Evolutionary conservation across 108 stramenopile species (phyloP), one percentile per base, ranked within the genome.

Genomic region (Fistulifera pelliculosa): DNA sequence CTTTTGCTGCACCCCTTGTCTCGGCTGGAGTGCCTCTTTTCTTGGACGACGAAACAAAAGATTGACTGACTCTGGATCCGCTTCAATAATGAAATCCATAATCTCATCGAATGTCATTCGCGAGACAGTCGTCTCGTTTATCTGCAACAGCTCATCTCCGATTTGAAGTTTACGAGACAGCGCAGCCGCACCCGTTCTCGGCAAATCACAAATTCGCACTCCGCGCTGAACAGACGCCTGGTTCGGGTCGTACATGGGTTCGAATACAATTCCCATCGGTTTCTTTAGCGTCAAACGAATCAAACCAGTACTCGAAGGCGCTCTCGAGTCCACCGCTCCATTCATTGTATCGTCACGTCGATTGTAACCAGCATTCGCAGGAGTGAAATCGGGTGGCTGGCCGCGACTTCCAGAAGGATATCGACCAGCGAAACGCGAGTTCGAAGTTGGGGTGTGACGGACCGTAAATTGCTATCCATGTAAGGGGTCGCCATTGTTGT

Each of bases 261-360:
- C 88, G 53, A 90, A 90, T 15, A 90, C 88, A 39, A 90, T 90
- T 14, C 88, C 88, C 88, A 90, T 90, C 54, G 88, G 88, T 65
- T 90, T 90, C 35, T 80, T 71, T 0, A 90, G 69, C 12, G 82
- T 70, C 0, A 90, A 56, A 39, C 88, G 84, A 51, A 90, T 85
- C 47, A 90, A 71, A 21, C 80, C 80, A 1, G 65, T 74, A 19
- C 58, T 47, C 14, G 68, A 61, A 13, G 69, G 66, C 42, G 38
- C 19, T 23, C 41, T 10, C 44, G 14, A 41, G 14, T 41, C 54
- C 40, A 41, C 15, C 41, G 8, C 17, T 48, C 10, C 47, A 10
- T 15, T n/a, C n/a, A n/a, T n/a, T n/a, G n/a, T n/a, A 6, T 35
- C 31, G 31, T 35, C 31, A 8, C 31, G 31, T 35, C 31, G 6